phyloP scores from a whole-genome alignment of 2,329 filamentous ascomycete species.

The Mariannaea elegans region DNA sequence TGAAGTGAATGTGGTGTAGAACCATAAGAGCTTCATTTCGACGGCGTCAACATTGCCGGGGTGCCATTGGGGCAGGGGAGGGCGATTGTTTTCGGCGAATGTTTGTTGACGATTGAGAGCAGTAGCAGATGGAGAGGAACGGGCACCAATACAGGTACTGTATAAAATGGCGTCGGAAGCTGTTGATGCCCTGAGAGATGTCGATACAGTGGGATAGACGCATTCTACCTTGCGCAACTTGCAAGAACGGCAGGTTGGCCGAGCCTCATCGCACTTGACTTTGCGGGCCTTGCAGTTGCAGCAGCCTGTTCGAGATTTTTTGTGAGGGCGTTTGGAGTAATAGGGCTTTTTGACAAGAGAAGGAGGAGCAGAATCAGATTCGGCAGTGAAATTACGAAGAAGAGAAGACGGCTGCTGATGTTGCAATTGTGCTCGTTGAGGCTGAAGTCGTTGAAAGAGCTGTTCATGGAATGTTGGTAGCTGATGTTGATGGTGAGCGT shows the following conservation, averaged over 20 bases:
- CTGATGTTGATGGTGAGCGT: too few relatives aligned
- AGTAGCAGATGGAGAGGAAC: too few relatives aligned
- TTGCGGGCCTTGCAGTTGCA: constrained; percentile 64
- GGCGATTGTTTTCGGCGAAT: constrained; percentile 11
- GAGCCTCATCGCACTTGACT: constrained; percentile 63
- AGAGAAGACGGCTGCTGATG: too few relatives aligned
- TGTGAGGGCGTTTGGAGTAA: constrained; percentile 61
- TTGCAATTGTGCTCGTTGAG: too few relatives aligned
- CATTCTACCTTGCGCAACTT: constrained; percentile 57
- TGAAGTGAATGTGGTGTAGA: constrained; percentile 59
- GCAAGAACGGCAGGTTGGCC: constrained; percentile 60
- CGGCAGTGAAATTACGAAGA: too few relatives aligned
- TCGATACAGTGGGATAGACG: constrained; percentile 51
- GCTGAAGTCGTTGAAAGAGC: too few relatives aligned
- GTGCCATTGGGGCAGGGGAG: constrained; percentile 39
- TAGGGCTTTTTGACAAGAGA: constrained; percentile 33
- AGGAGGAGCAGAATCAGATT: not conserved
- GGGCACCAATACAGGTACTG: too few relatives aligned
- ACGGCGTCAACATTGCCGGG: constrained; percentile 46
- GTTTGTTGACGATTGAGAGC: not conserved
- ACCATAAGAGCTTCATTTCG: constrained; percentile 66
- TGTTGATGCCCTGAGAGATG: constrained; percentile 14
- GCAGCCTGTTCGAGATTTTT: constrained; percentile 63
- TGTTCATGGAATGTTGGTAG: too few relatives aligned
- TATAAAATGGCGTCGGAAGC: too few relatives aligned